Conservation (phyloP, 163 green algal genomes). For the Coccomyxa subellipsoidea region DNA sequence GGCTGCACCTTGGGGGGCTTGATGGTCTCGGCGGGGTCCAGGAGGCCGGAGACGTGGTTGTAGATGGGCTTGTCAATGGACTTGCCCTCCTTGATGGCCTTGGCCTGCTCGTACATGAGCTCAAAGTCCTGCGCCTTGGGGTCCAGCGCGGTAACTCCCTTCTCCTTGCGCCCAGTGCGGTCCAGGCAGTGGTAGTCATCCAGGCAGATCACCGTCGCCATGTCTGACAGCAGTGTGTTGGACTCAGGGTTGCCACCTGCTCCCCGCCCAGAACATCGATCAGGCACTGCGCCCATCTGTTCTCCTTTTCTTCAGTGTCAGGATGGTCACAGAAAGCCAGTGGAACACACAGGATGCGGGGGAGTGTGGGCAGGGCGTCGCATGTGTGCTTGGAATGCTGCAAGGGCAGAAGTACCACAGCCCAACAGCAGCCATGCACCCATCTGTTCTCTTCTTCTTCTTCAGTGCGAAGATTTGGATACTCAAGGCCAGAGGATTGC, state of each 20-base stretch:
- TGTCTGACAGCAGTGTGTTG: constrained; percentile 98
- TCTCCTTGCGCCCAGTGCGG: constrained; percentile 78
- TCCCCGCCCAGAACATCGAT: too few relatives aligned
- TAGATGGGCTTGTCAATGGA: constrained; percentile 98
- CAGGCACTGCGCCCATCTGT: too few relatives aligned
- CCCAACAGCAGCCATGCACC: too few relatives aligned
- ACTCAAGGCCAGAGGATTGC: too few relatives aligned
- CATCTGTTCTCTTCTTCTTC: too few relatives aligned
- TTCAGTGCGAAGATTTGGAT: too few relatives aligned
- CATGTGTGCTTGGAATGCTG: too few relatives aligned
- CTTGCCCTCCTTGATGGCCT: constrained; percentile 97
- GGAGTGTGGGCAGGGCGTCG: too few relatives aligned
- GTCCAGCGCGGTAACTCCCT: constrained; percentile 88
- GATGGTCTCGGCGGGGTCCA: constrained; percentile 66
- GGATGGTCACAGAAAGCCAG: too few relatives aligned
- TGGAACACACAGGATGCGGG: too few relatives aligned
- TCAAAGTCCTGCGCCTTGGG: constrained; percentile 97
- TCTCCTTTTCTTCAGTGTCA: too few relatives aligned
- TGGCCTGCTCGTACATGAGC: constrained; percentile 97
- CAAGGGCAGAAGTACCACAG: too few relatives aligned
- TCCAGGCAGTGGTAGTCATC: constrained; percentile 98
- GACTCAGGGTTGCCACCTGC: constrained; percentile 96
- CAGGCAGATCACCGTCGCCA: constrained; percentile 98
- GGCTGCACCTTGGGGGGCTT: constrained; percentile 67
- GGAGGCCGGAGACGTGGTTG: constrained; percentile 97